Conservation (phyloP, 2,329 filamentous ascomycete species). For the Colletotrichum tabaci region DNA sequence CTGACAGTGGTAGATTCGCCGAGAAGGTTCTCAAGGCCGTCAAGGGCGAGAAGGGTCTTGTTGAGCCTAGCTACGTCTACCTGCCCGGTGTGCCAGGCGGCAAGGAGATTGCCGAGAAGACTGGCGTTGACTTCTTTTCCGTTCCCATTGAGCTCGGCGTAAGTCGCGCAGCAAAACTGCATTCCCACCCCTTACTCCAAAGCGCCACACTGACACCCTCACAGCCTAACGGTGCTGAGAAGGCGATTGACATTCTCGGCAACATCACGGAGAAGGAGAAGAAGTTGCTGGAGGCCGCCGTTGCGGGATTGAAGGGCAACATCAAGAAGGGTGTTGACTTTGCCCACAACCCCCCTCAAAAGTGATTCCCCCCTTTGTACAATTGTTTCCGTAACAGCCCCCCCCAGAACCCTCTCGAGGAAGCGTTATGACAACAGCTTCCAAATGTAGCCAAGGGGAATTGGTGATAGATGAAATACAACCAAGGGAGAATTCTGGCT, state of each 20-base stretch:
- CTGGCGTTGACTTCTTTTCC: slow-evolving; percentile 94
- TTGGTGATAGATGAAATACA: slow-evolving; percentile 42
- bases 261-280: slow-evolving; percentile 89
- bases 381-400: slow-evolving; percentile 32
- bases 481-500: slow-evolving; percentile 47
- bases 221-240: slow-evolving; percentile 87
- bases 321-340: slow-evolving; percentile 95
- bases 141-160: slow-evolving; percentile 96
- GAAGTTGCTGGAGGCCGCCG: slow-evolving; percentile 82
- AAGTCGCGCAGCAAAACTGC: slow-evolving; percentile 60
- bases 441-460: slow-evolving; percentile 45
- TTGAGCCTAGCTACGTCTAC: slow-evolving; percentile 97
- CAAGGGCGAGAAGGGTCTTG: slow-evolving; percentile 91
- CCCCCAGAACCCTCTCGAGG: slow-evolving; percentile 13
- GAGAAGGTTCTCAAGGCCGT: slow-evolving; percentile 92
- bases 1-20: slow-evolving; percentile 76
- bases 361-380: slow-evolving; percentile 72
- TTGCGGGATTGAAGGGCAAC: slow-evolving; percentile 89
- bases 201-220: slow-evolving; percentile 46
- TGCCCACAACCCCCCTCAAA: slow-evolving; percentile 87
- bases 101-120: slow-evolving; percentile 86
- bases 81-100: slow-evolving; percentile 91
- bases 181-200: not conserved
- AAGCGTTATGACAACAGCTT: slow-evolving; percentile 39
- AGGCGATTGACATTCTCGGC: slow-evolving; percentile 84